Evolutionary conservation across 192 early-diverging fungal species (phyloP), one percentile per base, ranked within the genome.

Genomic region (Entomortierella lignicola): DNA sequence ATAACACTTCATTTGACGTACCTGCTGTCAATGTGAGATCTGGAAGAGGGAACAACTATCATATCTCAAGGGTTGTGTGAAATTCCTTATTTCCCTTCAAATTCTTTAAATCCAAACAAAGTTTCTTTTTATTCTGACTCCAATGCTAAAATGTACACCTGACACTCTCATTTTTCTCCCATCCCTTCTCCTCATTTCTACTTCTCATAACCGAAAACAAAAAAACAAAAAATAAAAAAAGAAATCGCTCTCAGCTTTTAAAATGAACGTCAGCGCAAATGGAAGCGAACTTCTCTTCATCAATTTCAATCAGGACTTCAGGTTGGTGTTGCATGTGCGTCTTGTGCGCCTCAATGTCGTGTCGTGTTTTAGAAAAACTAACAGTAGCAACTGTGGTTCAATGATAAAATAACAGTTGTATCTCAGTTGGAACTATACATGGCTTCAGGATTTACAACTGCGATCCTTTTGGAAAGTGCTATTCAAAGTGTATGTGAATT

Each of bases 361-460:
- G 34, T 26, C 20, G 17, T 48, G 34, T 59, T 48, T 34, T 55
- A 17, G 15, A 47, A 20, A n/a, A 34, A 34, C 50, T 32, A 27
- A 54, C 10, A 27, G 18, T 29, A 8, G 6, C 23, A 59, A 68
- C 34, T 37, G 34, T 37, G 34, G 34, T 37, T 37, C 4, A 37
- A 4, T 10, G 34, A 7, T 37, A 23, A 44, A 41, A 25, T 20
- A 54, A 26, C 59, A 93, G 92, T 68, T 98, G 97, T 83, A 87
- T 98, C 26, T 95, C 96, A 60, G 95, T 96, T 12, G 95, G 95
- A 2, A 91, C 92, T 17, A 84, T 88, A 43, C 75, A 88, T 59
- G 97, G 97, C 13, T 98, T 97, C 88, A 91, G 92, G 75, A 98
- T 99, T 72, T 99, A 95, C 89, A 99, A 96, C 83, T 95, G 92